A percentile compares a stretch with the other conserved stretches of the same genome.
Evolutionary conservation across 768 basidiomycete genomes (phyloP).

Genomic region (Leccinum imitatum): DNA sequence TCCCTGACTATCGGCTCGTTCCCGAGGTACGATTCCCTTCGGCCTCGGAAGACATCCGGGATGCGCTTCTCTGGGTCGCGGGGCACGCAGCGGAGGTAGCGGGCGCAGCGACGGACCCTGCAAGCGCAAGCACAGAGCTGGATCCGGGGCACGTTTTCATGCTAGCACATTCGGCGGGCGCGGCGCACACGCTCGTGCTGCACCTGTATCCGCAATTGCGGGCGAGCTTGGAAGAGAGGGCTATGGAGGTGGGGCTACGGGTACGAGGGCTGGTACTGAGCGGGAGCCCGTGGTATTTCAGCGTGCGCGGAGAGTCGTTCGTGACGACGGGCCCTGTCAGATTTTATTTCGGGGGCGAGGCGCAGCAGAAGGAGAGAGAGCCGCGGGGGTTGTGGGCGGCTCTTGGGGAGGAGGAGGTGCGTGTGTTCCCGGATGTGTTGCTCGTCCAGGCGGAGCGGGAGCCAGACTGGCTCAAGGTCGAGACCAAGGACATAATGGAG

Average conservation of each 20-base stretch:
- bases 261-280: conserved; percentile 48
- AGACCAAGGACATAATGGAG: conserved; percentile 39
- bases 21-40: conserved; percentile 56
- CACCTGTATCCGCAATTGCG: conserved; percentile 34
- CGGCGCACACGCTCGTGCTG: conserved; percentile 47
- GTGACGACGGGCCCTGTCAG: conserved; percentile 22
- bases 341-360: conserved; percentile 42
- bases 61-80: conserved; percentile 56
- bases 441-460: conserved; percentile 55
- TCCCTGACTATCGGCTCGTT: conserved; percentile 67
- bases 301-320: conserved; percentile 27
- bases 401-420: conserved; percentile 36
- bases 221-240: conserved; percentile 32
- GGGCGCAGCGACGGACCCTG: conserved; percentile 3
- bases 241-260: conserved; percentile 18
- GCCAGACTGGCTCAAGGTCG: conserved; percentile 42
- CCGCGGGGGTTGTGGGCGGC: conserved; percentile 42
- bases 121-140: conserved; percentile 22
- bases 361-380: conserved; percentile 38
- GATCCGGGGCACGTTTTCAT: conserved; percentile 45
- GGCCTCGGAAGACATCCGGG: conserved; percentile 49
- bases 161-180: conserved; percentile 65
- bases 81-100: conserved; percentile 33
- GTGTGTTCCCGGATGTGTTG: conserved; percentile 45
- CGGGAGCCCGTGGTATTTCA: conserved; percentile 46